Conservation (phyloP, 2,329 filamentous ascomycete species). For the Ophiostoma populinum region DNA sequence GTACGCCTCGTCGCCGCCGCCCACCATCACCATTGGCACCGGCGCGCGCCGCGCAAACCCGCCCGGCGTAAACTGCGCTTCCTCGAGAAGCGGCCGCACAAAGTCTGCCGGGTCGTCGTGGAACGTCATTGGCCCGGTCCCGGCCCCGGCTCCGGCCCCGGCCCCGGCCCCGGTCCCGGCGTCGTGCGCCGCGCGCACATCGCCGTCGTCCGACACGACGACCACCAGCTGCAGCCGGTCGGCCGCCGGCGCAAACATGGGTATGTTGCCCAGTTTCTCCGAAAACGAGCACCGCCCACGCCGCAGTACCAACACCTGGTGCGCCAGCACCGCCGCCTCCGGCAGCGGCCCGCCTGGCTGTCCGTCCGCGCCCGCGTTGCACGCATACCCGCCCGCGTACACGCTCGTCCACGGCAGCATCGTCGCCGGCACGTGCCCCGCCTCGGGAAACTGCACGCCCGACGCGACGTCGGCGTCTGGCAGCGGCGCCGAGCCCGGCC, state of each 20-base stretch:
- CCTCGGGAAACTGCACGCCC: conserved; percentile 16
- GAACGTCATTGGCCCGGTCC: conserved; percentile 14
- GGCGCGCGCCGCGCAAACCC: conserved; percentile 54
- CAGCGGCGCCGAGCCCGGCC: conserved; percentile 32
- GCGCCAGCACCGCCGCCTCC: conserved; percentile 29
- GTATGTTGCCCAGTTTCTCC: conserved; percentile 71
- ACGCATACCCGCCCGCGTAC: conserved; percentile 54
- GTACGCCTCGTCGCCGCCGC: conserved; percentile 50
- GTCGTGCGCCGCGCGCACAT: conserved; percentile 9
- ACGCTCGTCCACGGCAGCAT: conserved; percentile 51
- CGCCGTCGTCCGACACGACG: conserved; percentile 47
- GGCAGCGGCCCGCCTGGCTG: conserved; percentile 25
- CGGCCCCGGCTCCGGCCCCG: too few relatives aligned
- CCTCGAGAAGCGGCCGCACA: conserved; percentile 52
- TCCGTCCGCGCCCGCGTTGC: conserved; percentile 22
- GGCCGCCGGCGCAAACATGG: conserved; percentile 47
- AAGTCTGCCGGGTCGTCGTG: conserved; percentile 19
- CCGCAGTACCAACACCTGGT: conserved; percentile 68
- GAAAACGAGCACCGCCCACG: conserved; percentile 75
- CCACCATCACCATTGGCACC: conserved; percentile 71
- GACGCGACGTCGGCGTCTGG: conserved; percentile 24
- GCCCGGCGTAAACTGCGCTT: conserved; percentile 50
- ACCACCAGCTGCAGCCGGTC: conserved; percentile 61
- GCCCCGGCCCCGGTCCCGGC: too few relatives aligned
- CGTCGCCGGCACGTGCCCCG: conserved; percentile 18